Percentiles rank a stretch among this genome's conserved stretches.
Conservation (phyloP, 1,284 basidiomycete species). For the Phylloporus sp. region DNA sequence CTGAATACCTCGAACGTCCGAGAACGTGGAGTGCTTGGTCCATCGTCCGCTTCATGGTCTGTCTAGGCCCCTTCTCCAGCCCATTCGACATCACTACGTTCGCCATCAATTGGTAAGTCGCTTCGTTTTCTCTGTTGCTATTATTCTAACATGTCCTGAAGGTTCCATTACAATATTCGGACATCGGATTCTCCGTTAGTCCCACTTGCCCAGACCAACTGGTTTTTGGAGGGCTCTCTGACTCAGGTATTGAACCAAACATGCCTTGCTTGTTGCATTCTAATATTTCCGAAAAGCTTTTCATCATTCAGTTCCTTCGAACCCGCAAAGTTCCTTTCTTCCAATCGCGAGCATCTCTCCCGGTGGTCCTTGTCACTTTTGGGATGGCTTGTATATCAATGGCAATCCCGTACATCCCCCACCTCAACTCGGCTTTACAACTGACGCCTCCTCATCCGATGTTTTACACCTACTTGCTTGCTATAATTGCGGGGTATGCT, state of each 20-base stretch:
- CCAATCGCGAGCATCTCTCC: slow-evolving; percentile 39
- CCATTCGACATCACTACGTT: slow-evolving; percentile 43
- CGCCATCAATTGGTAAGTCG: slow-evolving; percentile 36
- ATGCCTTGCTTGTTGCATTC: neutral
- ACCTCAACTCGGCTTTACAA: slow-evolving; percentile 39
- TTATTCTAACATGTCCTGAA: slow-evolving; percentile 15
- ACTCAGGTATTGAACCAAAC: slow-evolving; percentile 35
- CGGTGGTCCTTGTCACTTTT: slow-evolving; percentile 40
- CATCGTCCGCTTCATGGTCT: slow-evolving; percentile 43
- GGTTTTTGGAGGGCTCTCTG: slow-evolving; percentile 42
- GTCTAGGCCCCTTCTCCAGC: slow-evolving; percentile 41
- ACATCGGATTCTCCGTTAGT: slow-evolving; percentile 38
- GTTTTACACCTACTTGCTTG: slow-evolving; percentile 39
- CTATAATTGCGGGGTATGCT: slow-evolving; percentile 33
- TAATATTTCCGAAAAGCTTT: slow-evolving; percentile 34
- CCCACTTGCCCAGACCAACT: slow-evolving; percentile 40
- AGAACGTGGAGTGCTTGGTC: slow-evolving; percentile 41
- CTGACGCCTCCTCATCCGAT: slow-evolving; percentile 41
- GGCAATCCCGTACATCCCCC: slow-evolving; percentile 44
- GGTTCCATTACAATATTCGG: slow-evolving; percentile 43
- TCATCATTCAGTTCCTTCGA: slow-evolving; percentile 43
- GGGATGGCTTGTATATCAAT: slow-evolving; percentile 43
- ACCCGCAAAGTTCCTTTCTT: slow-evolving; percentile 41
- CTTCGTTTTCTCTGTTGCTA: neutral
- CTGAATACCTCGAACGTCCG: slow-evolving; percentile 41